Conservation (phyloP, 2,329 filamentous ascomycete species). For the Aspergillus brunneoviolaceus region DNA sequence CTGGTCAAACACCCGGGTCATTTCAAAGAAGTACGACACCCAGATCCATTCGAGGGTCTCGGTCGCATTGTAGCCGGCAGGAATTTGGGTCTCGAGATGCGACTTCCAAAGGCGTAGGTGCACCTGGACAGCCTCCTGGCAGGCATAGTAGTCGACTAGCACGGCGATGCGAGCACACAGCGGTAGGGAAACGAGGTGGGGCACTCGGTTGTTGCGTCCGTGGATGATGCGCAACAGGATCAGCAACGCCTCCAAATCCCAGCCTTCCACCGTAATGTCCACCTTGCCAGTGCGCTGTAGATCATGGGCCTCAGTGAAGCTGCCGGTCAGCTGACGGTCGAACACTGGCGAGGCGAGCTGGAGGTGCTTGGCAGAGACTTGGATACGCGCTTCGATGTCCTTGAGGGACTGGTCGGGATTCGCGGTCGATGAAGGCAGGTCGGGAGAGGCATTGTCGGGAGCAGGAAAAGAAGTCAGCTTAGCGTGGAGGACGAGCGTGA, state of each 20-base stretch:
- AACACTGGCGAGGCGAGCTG: not conserved
- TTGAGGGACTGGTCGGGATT: not conserved
- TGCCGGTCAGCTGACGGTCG: not conserved
- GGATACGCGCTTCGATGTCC: not conserved
- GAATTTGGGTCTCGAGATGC: not conserved
- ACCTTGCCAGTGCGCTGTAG: not conserved
- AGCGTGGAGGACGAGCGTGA: not conserved
- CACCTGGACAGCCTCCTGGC: not conserved
- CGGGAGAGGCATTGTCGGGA: not conserved
- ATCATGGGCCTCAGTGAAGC: not conserved
- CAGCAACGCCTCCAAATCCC: not conserved
- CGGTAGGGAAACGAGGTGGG: not conserved
- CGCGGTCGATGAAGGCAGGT: not conserved
- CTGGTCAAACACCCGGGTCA: not conserved
- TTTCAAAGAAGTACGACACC: not conserved
- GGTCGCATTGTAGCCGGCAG: not conserved
- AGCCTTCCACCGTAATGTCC: not conserved
- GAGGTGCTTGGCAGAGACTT: not conserved
- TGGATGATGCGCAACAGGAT: not conserved
- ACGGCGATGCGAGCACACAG: not conserved
- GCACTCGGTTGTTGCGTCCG: not conserved
- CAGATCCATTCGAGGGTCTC: not conserved
- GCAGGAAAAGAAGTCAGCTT: not conserved
- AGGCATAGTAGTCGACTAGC: not conserved
- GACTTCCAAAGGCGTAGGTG: not conserved